phyloP scores from a whole-genome alignment of 768 basidiomycete genomes.

The Cystobasidium onofrii region DNA sequence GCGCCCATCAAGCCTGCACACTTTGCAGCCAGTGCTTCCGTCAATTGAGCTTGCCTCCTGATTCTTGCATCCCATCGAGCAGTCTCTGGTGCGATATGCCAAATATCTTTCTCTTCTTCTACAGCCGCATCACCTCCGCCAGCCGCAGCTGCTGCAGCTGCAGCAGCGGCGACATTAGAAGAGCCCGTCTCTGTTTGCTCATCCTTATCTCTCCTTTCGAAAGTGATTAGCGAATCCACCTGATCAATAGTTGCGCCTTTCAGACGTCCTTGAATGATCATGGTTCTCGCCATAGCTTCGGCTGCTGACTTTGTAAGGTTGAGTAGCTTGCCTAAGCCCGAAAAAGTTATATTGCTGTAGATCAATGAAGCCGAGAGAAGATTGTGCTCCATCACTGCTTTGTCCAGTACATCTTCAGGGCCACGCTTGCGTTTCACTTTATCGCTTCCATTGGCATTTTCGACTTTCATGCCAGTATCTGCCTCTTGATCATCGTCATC shows the following conservation, averaged over 20 bases:
- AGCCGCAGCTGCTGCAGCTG: slow-evolving; percentile 29
- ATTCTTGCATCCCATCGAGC: slow-evolving; percentile 72
- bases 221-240: slow-evolving; percentile 87
- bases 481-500: slow-evolving; percentile 49
- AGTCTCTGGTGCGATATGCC: slow-evolving; percentile 60
- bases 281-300: slow-evolving; percentile 93
- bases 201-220: slow-evolving; percentile 67
- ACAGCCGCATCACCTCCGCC: slow-evolving; percentile 76
- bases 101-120: slow-evolving; percentile 58
- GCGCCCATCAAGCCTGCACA: slow-evolving; percentile 2
- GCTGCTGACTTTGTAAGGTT: slow-evolving; percentile 85
- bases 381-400: slow-evolving; percentile 98
- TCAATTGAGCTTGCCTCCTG: slow-evolving; percentile 50
- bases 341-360: slow-evolving; percentile 94
- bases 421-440: slow-evolving; percentile 57
- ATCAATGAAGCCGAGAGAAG: slow-evolving; percentile 91
- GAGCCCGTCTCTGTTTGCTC: slow-evolving; percentile 77
- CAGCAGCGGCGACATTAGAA: slow-evolving; percentile 39
- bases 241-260: slow-evolving; percentile 83
- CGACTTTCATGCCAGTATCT: slow-evolving; percentile 48
- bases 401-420: slow-evolving; percentile 88
- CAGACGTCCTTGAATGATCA: slow-evolving; percentile 95
- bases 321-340: slow-evolving; percentile 79
- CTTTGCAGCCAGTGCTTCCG: slow-evolving; percentile 27
- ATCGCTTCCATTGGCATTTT: slow-evolving; percentile 3